Evolutionary conservation across 2,329 filamentous ascomycete species (phyloP).

Genomic region (Fusarium multiceps): DNA sequence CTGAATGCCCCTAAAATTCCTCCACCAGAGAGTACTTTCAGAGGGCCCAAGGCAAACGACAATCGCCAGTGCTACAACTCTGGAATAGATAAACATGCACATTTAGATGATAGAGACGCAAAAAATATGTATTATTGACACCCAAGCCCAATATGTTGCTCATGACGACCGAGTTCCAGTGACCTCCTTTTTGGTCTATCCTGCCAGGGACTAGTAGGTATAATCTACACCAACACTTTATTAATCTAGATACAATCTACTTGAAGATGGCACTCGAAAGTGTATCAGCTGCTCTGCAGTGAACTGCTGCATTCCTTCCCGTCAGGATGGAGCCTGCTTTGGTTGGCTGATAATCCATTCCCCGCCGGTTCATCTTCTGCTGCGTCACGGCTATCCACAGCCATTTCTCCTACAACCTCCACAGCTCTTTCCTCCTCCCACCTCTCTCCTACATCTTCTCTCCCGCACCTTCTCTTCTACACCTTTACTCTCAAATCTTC

Average conservation of each 20-base stretch:
- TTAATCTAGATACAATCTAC: neutral
- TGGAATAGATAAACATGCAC: neutral
- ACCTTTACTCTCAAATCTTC: neutral
- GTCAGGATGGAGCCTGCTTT: neutral
- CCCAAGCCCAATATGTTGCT: neutral
- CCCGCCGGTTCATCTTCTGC: neutral
- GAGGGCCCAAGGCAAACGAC: neutral
- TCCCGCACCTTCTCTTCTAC: neutral
- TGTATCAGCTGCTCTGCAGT: neutral
- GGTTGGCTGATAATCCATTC: neutral
- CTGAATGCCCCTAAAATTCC: neutral
- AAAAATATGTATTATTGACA: too few species aligned
- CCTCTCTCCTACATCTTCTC: neutral
- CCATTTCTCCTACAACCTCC: neutral
- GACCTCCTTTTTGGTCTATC: neutral
- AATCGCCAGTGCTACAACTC: neutral
- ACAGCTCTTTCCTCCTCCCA: neutral
- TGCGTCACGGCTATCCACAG: neutral
- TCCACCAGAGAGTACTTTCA: conserved; percentile 1
- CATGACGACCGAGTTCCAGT: conserved; percentile 1
- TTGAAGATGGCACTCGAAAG: neutral
- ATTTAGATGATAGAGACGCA: neutral
- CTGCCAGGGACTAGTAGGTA: neutral
- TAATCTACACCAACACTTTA: neutral
- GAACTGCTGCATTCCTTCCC: neutral